Base-by-base conservation (phyloP, 164 flowering plant species). In the Platanus orientalis region DNA sequence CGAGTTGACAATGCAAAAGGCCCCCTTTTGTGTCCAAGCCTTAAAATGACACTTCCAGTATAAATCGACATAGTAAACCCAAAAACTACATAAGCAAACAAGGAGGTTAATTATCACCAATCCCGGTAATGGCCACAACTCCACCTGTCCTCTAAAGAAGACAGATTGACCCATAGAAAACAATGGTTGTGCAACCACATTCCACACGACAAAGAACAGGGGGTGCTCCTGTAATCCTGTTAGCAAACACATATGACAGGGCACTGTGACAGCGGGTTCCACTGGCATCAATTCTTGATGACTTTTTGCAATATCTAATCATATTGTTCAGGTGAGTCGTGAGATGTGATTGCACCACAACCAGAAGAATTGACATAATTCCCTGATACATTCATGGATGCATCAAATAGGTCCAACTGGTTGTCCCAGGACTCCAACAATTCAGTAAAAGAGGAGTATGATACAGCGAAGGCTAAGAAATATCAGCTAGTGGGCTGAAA, bases 191-290 rank as follows among this genome's bases (percentile, higher is more conserved):
- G 99, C 16, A 87, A 77, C 57, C 63, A 65, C 48, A 85, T 21
- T 27, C 79, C 81, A 76, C 99, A 95, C 99, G 92, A 26, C 16
- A 72, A 56, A 81, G 84, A 63, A 87, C 88, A 30, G 96, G 90
- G 6, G 58, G 60, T 13, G 96, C 91, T 5, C 79, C 85, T 2
- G 64, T n/a, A n/a, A n/a, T n/a, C n/a, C n/a, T 32, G 1, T 39
- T n/a, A n/a, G 64, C 4, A 61, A 64, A 70, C 99, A 95, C 24
- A 77, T 58, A 24, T 47, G 52, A 73, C 99, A 94, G 7, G 64
- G 74, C 20, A 60, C 57, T 1, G 47, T 10, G 47, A 20, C 61
- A 56, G 32, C 21, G 3, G 76, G 48, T 24, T 64, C n/a, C n/a
- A n/a, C n/a, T n/a, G n/a, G n/a, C n/a, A n/a, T n/a, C n/a, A n/a